Base-by-base conservation (phyloP, 352 stramenopile species). In the Globisporangium heterothallicum region DNA sequence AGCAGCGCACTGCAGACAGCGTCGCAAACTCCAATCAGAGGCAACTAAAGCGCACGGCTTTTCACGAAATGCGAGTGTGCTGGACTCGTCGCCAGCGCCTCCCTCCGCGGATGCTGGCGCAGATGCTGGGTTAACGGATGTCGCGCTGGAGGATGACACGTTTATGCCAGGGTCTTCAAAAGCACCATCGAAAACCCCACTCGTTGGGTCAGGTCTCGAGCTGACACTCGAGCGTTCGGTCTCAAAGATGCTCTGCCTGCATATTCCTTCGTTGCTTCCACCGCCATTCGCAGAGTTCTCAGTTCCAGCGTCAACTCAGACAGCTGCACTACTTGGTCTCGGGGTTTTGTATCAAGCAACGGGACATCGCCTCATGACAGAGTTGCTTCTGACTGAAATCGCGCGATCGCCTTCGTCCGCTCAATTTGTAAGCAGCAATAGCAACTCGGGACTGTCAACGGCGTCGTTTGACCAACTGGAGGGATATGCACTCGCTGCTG, bases 181-280 rank as follows among this genome's bases (percentile, higher is more conserved):
- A 32, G 32, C 14, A 34, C 55, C 52, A 24, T 63, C 36, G 16
- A 75, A 70, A 25, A 66, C 63, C 3, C 66, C 59, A 12, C 47
- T 84, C 8, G 49, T 70, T 47, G 73, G 70, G 18, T 70, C 64
- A 4, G 71, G 68, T 0, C 56, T 81, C 2, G 82, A 91, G 35
- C 56, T 90, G 16, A 81, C 74, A 1, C 61, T 94, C 8, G 81
- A 94, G 50, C 79, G 92, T 22, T 92, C 89, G 6, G 86, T 98
- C 0, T 98, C 89, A 3, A 99, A 99, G 76, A 98, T 99, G 92
- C 71, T 99, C 2, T 99, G 94, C 65, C 78, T 99, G 24, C 96
- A 99, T 68, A 94, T 99, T 57, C 97, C 96, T 5, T 97, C 92
- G 12, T 72, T 99, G 21, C 81, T 99, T 3, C 95, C 94, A 14